Evolutionary conservation across 768 basidiomycete species (phyloP).

Genomic region (Termitomyces heimii): DNA sequence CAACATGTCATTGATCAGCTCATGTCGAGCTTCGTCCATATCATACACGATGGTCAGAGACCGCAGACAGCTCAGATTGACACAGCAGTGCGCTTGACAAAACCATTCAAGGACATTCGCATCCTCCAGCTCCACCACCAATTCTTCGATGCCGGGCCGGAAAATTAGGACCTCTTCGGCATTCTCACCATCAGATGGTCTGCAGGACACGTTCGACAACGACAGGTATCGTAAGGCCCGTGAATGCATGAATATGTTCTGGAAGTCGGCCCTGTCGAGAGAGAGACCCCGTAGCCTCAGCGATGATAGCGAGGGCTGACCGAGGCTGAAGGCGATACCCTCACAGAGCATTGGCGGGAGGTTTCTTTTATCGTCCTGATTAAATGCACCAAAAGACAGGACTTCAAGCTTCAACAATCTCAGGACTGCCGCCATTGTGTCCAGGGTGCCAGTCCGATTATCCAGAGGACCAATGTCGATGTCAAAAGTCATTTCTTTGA

Average conservation of each 20-base stretch:
- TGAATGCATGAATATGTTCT: constrained; percentile 1
- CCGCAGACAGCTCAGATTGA: constrained; percentile 3
- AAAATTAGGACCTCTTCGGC: neutral
- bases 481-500: constrained; percentile 2
- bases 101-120: constrained; percentile 4
- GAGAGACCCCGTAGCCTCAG: neutral
- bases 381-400: neutral
- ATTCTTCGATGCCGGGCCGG: neutral
- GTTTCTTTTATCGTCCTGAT: neutral
- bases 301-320: neutral
- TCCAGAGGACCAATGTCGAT: neutral
- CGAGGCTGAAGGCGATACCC: neutral
- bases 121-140: neutral
- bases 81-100: constrained; percentile 1
- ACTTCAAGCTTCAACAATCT: neutral
- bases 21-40: neutral
- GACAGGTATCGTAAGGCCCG: constrained; percentile 1
- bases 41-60: constrained; percentile 3
- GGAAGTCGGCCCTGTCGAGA: neutral
- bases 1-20: neutral
- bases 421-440: neutral
- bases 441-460: neutral
- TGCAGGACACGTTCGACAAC: neutral
- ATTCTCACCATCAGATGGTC: neutral
- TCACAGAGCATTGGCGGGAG: neutral